Evolutionary conservation across 805 yeast genomes (phyloP).

Genomic region (Scheffersomyces amazonensis): DNA sequence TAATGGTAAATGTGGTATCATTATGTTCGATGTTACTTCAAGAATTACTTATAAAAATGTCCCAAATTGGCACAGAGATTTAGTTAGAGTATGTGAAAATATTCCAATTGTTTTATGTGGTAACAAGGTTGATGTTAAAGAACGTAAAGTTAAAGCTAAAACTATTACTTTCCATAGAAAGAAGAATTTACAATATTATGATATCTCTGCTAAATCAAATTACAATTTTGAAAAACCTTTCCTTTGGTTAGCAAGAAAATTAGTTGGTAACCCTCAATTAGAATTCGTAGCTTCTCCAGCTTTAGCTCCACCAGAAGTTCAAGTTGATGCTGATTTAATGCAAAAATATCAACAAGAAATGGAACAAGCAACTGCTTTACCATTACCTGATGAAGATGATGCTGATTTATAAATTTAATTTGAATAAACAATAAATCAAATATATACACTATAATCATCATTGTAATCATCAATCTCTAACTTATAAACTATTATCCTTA

Average conservation of each 20-base stretch:
- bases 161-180: slow-evolving; percentile 99
- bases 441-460: too few relatives aligned
- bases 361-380: slow-evolving; percentile 99
- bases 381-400: slow-evolving; percentile 99
- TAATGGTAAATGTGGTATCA: slow-evolving; percentile 99
- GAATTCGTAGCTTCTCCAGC: slow-evolving; percentile 99
- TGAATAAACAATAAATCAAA: too few relatives aligned
- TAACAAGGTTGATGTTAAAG: slow-evolving; percentile 99
- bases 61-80: slow-evolving; percentile 99
- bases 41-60: slow-evolving; percentile 99
- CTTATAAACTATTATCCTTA: too few relatives aligned
- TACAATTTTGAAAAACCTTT: slow-evolving; percentile 99
- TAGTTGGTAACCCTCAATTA: slow-evolving; percentile 95
- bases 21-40: slow-evolving; percentile 99
- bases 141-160: slow-evolving; percentile 99
- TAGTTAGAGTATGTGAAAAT: slow-evolving; percentile 99
- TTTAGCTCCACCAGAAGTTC: slow-evolving; percentile 99
- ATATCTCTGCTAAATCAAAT: slow-evolving; percentile 98
- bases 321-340: slow-evolving; percentile 95
- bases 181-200: slow-evolving; percentile 99
- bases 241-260: slow-evolving; percentile 99
- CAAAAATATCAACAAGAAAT: slow-evolving; percentile 98
- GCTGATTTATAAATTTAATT: slow-evolving; percentile 98
- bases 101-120: slow-evolving; percentile 99
- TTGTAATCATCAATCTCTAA: too few relatives aligned